phyloP scores from a whole-genome alignment of 2,329 filamentous ascomycete genomes.

The Aspergillus eucalypticola region DNA sequence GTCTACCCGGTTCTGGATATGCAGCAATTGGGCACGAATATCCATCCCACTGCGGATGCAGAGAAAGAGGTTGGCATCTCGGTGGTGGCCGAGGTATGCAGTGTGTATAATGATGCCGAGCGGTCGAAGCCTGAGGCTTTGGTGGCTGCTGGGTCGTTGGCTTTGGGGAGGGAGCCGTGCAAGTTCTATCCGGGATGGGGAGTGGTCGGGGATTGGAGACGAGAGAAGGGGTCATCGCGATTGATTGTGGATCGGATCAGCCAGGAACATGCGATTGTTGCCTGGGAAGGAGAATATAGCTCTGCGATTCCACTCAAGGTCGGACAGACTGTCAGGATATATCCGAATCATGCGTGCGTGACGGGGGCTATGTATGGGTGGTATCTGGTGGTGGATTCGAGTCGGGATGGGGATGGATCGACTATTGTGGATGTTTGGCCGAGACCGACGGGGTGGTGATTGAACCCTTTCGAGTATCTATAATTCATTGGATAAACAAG shows the following conservation, averaged over 20 bases:
- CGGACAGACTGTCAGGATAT: conserved; percentile 69
- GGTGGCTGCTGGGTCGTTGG: conserved; percentile 67
- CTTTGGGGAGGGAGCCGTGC: conserved; percentile 72
- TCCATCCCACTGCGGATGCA: conserved; percentile 41
- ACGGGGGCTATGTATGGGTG: conserved; percentile 69
- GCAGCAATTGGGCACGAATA: conserved; percentile 74
- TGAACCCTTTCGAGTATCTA: too few species aligned
- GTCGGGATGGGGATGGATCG: conserved; percentile 53
- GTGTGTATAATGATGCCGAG: conserved; percentile 64
- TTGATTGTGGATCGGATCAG: conserved; percentile 73
- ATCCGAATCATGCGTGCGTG: conserved; percentile 82
- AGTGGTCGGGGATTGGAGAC: conserved; percentile 63
- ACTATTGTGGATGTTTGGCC: conserved; percentile 75
- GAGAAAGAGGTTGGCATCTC: conserved; percentile 63
- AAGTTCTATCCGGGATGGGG: conserved; percentile 72
- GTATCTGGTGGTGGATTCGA: conserved; percentile 73
- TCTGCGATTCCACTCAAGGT: conserved; percentile 53
- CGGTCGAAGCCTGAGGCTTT: conserved; percentile 62
- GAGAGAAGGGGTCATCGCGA: conserved; percentile 44
- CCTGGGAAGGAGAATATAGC: conserved; percentile 54
- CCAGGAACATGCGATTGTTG: conserved; percentile 76
- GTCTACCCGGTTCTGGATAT: conserved; percentile 76
- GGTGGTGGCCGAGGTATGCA: conserved; percentile 70
- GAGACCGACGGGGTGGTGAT: conserved; percentile 35
- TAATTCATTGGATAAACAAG: too few species aligned